Evolutionary conservation across 257 asterid genomes (phyloP), one percentile per base, ranked within the genome.

Genomic region (Rubia yunnanensis): DNA sequence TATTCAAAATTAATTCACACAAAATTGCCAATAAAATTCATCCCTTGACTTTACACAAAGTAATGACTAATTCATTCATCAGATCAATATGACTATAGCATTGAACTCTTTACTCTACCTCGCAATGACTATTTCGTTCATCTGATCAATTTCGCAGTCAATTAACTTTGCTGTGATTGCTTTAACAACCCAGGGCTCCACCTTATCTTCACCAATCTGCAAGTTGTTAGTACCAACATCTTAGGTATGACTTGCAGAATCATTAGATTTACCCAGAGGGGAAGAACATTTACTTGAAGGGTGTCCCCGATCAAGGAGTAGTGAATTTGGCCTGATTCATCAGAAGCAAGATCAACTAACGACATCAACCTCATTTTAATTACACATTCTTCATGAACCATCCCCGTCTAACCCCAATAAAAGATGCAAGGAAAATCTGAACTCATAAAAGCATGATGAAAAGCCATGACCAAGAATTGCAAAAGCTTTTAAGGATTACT

Each of bases 141-240:
- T 84, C 67, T 94, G 99, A 78, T 90, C 99, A 35, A 94, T 90
- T 83, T 86, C 88, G 77, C 99, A 88, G 72, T 83, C 95, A 32
- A 94, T 60, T 62, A 90, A 79, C 83, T 90, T 90, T 28, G 86
- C 86, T 8, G 95, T 83, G 69, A 90, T 86, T 58, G 97, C 97
- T 84, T 88, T 94, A 63, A 90, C 91, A 73, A 94, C 78, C 99
- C 99, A 94, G 22, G 72, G 56, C 77, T 94, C 99, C 67, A 94
- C 92, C 75, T 88, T 95, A 76, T 44, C 69, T 57, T 81, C 95
- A 41, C 86, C 94, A 41, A 94, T 88, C 99, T 94, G 79, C 64
- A 48, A 61, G 57, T 64, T 61, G 18, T 7, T 17, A 5, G 56
- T 34, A 28, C 58, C 22, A 50, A 7, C 15, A 57, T 49, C 66